phyloP scores from a whole-genome alignment of 208 protist genomes.

The Leishmania mexicana region DNA sequence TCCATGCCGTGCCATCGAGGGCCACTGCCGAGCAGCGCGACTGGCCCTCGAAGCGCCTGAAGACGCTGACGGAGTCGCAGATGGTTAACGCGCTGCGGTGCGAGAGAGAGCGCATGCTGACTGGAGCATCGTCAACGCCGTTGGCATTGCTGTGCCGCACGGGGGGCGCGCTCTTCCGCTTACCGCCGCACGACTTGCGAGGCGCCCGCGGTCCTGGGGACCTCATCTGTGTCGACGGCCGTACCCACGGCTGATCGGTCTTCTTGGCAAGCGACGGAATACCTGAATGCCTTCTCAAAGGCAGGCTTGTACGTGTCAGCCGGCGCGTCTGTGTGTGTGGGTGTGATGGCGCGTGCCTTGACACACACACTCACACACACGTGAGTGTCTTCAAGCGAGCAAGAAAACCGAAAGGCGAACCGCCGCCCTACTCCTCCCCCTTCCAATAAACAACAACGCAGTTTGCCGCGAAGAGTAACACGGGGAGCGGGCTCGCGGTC shows the following conservation, averaged over 20 bases:
- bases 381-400: neutral
- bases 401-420: conserved; percentile 7
- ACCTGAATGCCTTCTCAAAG: neutral
- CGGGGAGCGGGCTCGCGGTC: too few species aligned
- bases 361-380: too few species aligned
- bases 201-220: too few species aligned
- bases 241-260: neutral
- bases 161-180: neutral
- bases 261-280: neutral
- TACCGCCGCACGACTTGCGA: neutral
- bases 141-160: neutral
- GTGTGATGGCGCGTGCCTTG: neutral
- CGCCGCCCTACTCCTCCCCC: neutral
- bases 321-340: too few species aligned
- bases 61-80: conserved; percentile 38
- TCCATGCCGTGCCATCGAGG: conserved; percentile 59
- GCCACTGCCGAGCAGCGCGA: conserved; percentile 60
- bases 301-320: neutral
- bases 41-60: conserved; percentile 43
- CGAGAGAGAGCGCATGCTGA: conserved; percentile 6
- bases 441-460: neutral
- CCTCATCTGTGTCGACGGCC: neutral
- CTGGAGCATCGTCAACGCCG: neutral
- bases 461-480: too few species aligned
- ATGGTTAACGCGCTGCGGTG: conserved; percentile 1